phyloP scores from a whole-genome alignment of 73 alveolate genomes.

The Urostyla sp. region DNA sequence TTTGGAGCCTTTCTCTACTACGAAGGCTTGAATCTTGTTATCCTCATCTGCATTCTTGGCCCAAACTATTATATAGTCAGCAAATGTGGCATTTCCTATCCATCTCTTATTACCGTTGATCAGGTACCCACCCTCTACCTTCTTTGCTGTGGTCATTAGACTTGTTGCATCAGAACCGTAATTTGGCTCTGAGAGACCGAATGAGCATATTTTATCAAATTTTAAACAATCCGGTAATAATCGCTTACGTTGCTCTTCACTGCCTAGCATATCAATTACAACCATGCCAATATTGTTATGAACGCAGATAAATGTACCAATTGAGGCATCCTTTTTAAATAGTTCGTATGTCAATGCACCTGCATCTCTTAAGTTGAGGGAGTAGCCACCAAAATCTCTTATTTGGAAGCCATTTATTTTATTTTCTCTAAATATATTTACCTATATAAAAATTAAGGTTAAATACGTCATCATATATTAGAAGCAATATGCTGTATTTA shows the following conservation, averaged over 20 bases:
- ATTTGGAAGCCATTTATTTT: conserved; percentile 48
- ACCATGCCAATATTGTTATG: conserved; percentile 53
- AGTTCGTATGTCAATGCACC: conserved; percentile 57
- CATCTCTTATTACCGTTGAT: conserved; percentile 71
- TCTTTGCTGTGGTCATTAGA: conserved; percentile 40
- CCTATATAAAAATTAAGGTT: neutral
- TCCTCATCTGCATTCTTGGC: conserved; percentile 73
- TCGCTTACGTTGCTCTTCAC: conserved; percentile 71
- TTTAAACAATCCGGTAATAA: conserved; percentile 45
- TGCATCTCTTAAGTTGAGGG: neutral
- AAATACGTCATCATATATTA: neutral
- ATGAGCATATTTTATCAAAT: conserved; percentile 23
- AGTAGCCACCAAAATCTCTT: conserved; percentile 61
- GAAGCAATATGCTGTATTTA: too few relatives aligned
- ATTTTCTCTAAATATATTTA: conserved; percentile 12
- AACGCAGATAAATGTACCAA: conserved; percentile 69
- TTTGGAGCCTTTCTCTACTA: conserved; percentile 69
- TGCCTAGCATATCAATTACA: conserved; percentile 63
- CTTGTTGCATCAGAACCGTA: conserved; percentile 41
- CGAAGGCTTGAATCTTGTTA: conserved; percentile 78
- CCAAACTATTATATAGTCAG: conserved; percentile 74
- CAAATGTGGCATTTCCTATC: conserved; percentile 65
- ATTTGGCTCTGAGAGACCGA: conserved; percentile 52
- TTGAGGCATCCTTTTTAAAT: conserved; percentile 58
- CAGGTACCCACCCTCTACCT: conserved; percentile 65